Base-by-base conservation (phyloP, 176 grass and related monocot species). In the Pontederia paniculata region DNA sequence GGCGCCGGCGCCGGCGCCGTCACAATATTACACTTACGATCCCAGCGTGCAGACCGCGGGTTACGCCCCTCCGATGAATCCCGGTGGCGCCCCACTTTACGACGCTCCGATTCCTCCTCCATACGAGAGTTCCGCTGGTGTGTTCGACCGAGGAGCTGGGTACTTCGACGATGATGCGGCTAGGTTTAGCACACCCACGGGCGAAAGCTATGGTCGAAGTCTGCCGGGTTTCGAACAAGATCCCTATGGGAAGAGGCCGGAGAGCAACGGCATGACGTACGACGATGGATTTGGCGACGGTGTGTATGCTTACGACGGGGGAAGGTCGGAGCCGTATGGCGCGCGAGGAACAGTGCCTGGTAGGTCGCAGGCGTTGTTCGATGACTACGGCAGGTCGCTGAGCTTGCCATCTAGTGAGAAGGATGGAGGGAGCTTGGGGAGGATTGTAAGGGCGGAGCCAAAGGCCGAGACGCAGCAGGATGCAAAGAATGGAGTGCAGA, bases 371-470 rank as follows among this genome's bases (percentile, higher is more conserved):
- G 50, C 82, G 31, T 54, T 90, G 47, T 97, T 97, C 46, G 91
- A 97, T 77, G 91, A 97, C 41, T 97, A 90, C 25, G 91, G 91
- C 41, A 81, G 91, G 63, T 97, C 91, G 1, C 84, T 97, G 68
- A 79, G 80, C 19, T 54, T 72, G 1, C 57, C 79, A 4, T 80
- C 71, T 0, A 80, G 68, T 69, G 55, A 21, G 49, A 81, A 70
- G 10, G 72, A 86, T 21, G 76, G 70, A 9, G 65, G 67, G 21
- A 83, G 70, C 63, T 54, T 48, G 45, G 77, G 67, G 28, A 97
- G 90, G 76, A 78, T 97, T 21, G 79, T 86, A 21, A 79, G 78
- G 60, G 91, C 86, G 11, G 86, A 90, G 79, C 91, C 91, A 0
- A 97, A 97, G 83, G 63, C 66, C 9, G 91, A 87, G 42, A 66